These are phyloP conservation scores for Carnegiea gigantea DNA, from an alignment of 179 eudicot species.

Conservation along the genomic window DNA sequence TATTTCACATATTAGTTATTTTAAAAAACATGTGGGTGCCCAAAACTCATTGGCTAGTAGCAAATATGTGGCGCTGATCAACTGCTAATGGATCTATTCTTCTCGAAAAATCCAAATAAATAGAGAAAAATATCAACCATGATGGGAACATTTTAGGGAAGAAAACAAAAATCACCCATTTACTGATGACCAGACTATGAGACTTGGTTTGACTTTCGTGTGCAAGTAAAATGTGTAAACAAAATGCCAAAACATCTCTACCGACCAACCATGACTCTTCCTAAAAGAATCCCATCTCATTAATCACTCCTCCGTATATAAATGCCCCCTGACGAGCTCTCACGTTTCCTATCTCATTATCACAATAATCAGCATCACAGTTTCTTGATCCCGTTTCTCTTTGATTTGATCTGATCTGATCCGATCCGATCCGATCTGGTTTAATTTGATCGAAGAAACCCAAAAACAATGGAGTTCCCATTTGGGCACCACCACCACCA, in stretches of 20 bases:
- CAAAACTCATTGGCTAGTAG: background rate
- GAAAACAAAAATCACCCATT: background rate
- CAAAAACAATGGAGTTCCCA: background rate
- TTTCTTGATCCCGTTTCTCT: background rate
- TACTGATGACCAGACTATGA: background rate
- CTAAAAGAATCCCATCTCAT: too few species aligned
- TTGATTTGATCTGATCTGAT: background rate
- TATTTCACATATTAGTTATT: too few species aligned
- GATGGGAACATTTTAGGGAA: background rate
- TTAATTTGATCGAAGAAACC: background rate
- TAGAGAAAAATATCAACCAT: background rate
- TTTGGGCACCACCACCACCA: background rate
- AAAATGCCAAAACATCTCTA: background rate
- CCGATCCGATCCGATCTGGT: background rate
- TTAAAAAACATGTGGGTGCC: background rate
- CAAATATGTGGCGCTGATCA: background rate
- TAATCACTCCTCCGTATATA: background rate
- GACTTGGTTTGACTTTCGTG: background rate
- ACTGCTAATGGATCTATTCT: background rate
- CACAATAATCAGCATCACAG: background rate
- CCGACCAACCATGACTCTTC: background rate
- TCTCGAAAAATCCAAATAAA: background rate
- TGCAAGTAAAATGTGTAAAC: background rate
- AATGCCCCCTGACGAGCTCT: background rate
- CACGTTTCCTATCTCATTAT: too few species aligned